Base-by-base conservation (phyloP, 306 rosid genomes). In the Chamaecrista fasciculata region DNA sequence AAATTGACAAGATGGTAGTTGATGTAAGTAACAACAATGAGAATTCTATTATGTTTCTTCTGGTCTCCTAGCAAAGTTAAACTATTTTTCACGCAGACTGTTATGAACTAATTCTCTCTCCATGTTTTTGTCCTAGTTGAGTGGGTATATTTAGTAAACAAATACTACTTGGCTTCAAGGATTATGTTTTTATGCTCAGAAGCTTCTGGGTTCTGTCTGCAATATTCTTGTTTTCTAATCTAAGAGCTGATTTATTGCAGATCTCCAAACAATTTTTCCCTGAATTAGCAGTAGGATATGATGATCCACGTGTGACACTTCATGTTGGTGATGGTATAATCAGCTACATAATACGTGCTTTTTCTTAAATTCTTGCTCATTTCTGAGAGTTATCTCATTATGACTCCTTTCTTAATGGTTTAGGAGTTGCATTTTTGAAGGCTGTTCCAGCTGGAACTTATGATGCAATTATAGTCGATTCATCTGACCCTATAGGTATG, bases 1-100 rank as follows among this genome's bases (percentile, higher is more conserved):
- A 95, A 83, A 95, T 95, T 71, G 99, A 95, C 84, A 89, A 95
- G 85, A 91, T 95, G 97, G 99, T 95, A 48, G 84, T 95, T 23
- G 97, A 95, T 8, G 99, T 90, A 71, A 88, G 96, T 80, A 57
- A 8, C 55, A 19, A 19, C 68, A 12, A 44, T 46, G 34, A 9
- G 64, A 70, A 12, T 44, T 58, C 43, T 58, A 8, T 34, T 72
- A 58, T 65, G 19, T 72, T 49, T 8, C 31, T 28, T 69, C 44
- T 24, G 46, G 15, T 61, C 34, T 64, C 24, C 53, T 53, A 63
- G 40, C 65, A n/a, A 37, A 55, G 50, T 66, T 39, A 47, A 19
- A 48, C 52, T 47, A 21, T 48, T 46, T 19, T 66, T 16, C 40
- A 25, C 25, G 23, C 25, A 28, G 26, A 29, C 23, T 65, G 26